These are phyloP conservation scores for Talaromyces sp. DNA, from an alignment of 2,329 filamentous ascomycete species.

Conservation along the genomic window DNA sequence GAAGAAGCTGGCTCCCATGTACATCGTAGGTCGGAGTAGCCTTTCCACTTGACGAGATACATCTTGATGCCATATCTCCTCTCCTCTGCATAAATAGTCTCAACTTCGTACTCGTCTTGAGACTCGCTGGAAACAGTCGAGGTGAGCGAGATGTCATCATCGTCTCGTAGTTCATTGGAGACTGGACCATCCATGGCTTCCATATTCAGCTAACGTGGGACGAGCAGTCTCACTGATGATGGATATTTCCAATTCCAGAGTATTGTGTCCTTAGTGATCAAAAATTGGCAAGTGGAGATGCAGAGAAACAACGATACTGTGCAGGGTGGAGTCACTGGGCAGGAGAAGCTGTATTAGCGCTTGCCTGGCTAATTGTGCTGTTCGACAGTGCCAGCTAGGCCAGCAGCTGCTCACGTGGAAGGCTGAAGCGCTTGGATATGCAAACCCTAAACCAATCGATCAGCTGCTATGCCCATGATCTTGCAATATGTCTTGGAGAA, in stretches of 20 bases:
- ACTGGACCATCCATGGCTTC: background rate
- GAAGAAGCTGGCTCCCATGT: constrained; percentile 49
- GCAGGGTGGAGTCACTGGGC: background rate
- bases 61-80: constrained; percentile 22
- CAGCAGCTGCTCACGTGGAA: background rate
- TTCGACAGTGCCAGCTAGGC: background rate
- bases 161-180: constrained; percentile 27
- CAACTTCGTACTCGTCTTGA: constrained; percentile 48
- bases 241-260: background rate
- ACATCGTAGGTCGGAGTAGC: constrained; percentile 52
- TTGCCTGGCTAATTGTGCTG: background rate
- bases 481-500: background rate
- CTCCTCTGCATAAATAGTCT: constrained; percentile 10
- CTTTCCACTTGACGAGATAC: constrained; percentile 62
- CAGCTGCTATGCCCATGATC: background rate
- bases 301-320: background rate
- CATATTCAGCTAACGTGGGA: background rate
- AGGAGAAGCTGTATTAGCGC: background rate
- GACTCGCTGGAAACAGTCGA: constrained; percentile 45
- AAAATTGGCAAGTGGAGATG: background rate
- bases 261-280: background rate
- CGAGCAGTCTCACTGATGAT: background rate
- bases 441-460: background rate
- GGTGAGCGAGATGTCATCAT: constrained; percentile 52
- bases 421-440: background rate